Base-by-base conservation (phyloP, 2,329 filamentous ascomycete species). In the Penicillium sp. region DNA sequence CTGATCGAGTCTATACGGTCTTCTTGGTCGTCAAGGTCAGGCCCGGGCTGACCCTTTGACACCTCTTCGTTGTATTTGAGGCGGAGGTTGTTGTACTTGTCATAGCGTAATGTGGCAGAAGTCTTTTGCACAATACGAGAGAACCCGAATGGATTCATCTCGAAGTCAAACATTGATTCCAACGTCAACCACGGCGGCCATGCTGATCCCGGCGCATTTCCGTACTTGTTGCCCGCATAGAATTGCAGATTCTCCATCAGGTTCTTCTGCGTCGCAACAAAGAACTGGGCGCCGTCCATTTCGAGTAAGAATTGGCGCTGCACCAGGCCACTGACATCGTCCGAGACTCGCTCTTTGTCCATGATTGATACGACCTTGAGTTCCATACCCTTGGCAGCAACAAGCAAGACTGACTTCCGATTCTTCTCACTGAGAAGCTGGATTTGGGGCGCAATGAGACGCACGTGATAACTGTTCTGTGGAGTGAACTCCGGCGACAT, bases 121-220 rank as follows among this genome's bases (percentile, higher is more conserved):
- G 93, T 99, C 69, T 95, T 92, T 68, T 97, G 89, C 10, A 99
- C 91, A 27, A 99, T 91, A 52, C 93, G 84, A 67, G 92, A 92
- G 77, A 99, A 99, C n/a, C 95, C 93, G 64, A 95, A 95, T 0
- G 93, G 92, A 68, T 95, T 91, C 5, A 87, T 80, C 57, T 92
- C 78, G 70, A 96, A 99, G 69, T 97, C 91, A 63, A 95, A 96
- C 86, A 99, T 96, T 61, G 95, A 89, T 72, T 99, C 93, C 75
- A 99, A 86, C 0, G 93, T 93, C 39, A 97, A 89, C 93, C 93
- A 99, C 0, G 93, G 93, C 10, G 93, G 93, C 93, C 95, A 99
- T 13, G 88, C 84, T 3, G 90, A 89, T 9, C 89, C 89, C 30
- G 81, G 79, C 34, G 88, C 83, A 27, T 90, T 86, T 31, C 95